A percentile compares a stretch with the other conserved stretches of the same genome.
These are phyloP conservation scores for Penicillium arizonense DNA, from an alignment of 495 filamentous ascomycete species.

Conservation along the genomic window DNA sequence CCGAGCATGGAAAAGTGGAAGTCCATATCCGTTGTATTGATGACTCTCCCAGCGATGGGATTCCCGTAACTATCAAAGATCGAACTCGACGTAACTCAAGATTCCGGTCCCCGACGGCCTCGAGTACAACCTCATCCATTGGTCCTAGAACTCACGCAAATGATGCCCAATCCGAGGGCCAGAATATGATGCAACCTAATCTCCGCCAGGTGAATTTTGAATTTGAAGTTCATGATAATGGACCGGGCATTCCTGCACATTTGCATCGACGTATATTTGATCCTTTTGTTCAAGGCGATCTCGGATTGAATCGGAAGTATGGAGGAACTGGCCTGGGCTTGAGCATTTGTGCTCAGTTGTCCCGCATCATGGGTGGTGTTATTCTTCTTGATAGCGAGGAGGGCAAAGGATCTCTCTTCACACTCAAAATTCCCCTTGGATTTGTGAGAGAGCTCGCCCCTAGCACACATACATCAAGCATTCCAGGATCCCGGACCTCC, in stretches of 20 bases:
- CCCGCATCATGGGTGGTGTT: conserved; percentile 75
- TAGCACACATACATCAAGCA: conserved; percentile 36
- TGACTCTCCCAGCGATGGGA: conserved; percentile 34
- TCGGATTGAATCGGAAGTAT: conserved; percentile 84
- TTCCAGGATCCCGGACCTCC: conserved; percentile 23
- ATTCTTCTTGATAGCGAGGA: conserved; percentile 71
- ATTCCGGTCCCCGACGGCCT: conserved; percentile 11
- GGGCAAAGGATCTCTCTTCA: conserved; percentile 78
- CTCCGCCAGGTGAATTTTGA: conserved; percentile 67
- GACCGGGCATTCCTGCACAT: conserved; percentile 79
- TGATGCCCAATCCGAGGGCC: conserved; percentile 19
- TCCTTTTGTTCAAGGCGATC: conserved; percentile 89
- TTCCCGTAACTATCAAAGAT: not conserved
- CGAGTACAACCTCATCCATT: conserved; percentile 5
- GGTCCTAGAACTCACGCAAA: not conserved
- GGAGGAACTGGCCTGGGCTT: conserved; percentile 90
- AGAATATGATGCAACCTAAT: conserved; percentile 46
- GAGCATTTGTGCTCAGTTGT: conserved; percentile 84
- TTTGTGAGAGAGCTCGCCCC: conserved; percentile 65
- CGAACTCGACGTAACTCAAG: conserved; percentile 1
- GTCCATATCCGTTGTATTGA: conserved; percentile 67
- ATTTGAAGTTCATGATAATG: conserved; percentile 87
- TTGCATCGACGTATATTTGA: conserved; percentile 85
- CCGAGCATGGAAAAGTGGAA: conserved; percentile 67
- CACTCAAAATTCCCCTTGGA: conserved; percentile 77